Conservation (phyloP, 352 stramenopile genomes). For the Globisporangium ultimum region DNA sequence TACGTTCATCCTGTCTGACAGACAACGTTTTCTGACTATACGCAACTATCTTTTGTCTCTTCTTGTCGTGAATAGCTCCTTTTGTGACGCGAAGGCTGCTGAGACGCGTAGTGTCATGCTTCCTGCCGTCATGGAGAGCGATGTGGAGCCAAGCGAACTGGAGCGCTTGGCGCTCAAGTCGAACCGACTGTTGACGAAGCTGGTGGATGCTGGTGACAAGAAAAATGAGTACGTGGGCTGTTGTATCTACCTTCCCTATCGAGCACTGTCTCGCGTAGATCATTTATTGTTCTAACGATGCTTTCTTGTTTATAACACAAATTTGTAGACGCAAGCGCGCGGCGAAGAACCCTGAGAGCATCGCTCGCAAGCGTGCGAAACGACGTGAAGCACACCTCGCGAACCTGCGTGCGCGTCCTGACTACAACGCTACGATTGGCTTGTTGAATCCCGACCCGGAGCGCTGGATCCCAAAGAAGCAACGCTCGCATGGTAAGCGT, state of each 20-base stretch:
- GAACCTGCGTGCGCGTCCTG: conserved; percentile 49
- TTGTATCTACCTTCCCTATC: not conserved
- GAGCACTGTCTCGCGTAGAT: not conserved
- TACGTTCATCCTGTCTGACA: conserved; percentile 3
- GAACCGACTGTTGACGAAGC: conserved; percentile 57
- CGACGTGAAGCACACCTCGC: conserved; percentile 56
- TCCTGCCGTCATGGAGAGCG: conserved; percentile 49
- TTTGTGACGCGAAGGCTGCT: conserved; percentile 63
- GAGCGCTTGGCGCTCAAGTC: conserved; percentile 62
- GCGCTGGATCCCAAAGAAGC: conserved; percentile 85
- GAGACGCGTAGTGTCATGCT: conserved; percentile 65
- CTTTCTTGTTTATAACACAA: not conserved
- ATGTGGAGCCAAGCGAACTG: conserved; percentile 54
- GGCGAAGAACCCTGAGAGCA: conserved; percentile 66
- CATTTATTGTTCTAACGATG: not conserved
- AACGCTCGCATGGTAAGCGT: conserved; percentile 74
- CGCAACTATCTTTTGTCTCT: conserved; percentile 7
- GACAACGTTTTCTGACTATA: conserved; percentile 1
- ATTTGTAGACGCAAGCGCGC: conserved; percentile 54
- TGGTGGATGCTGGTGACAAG: conserved; percentile 60
- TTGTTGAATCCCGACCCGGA: conserved; percentile 75
- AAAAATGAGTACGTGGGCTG: conserved; percentile 69
- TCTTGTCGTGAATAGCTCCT: conserved; percentile 41
- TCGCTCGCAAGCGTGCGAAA: conserved; percentile 74
- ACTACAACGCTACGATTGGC: conserved; percentile 80